phyloP scores from a whole-genome alignment of 2,329 filamentous ascomycete species.

The Penicillium crustosum region DNA sequence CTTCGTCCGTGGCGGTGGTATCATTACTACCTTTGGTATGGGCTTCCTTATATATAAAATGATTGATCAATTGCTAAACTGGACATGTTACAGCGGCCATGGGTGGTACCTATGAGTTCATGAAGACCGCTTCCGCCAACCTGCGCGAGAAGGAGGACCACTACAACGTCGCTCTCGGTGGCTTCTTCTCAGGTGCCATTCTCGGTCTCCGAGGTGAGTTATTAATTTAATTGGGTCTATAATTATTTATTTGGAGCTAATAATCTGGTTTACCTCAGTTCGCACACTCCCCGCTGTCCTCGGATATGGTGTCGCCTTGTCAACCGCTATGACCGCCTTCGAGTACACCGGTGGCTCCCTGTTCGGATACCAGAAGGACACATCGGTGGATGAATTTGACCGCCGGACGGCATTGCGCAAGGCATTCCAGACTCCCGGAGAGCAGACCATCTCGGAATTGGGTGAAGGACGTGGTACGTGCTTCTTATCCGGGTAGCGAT shows the following conservation, averaged over 20 bases:
- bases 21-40: slow-evolving; percentile 68
- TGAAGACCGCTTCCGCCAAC: slow-evolving; percentile 74
- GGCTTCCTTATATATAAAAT: slow-evolving; percentile 9
- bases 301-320: slow-evolving; percentile 63
- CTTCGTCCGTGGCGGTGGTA: slow-evolving; percentile 74
- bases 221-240: background rate
- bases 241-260: slow-evolving; percentile 12
- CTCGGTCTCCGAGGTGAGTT: slow-evolving; percentile 69
- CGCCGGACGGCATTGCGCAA: slow-evolving; percentile 72
- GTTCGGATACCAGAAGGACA: slow-evolving; percentile 55
- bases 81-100: slow-evolving; percentile 58
- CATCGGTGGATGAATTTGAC: slow-evolving; percentile 69
- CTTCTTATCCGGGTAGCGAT: background rate
- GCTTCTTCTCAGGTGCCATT: slow-evolving; percentile 72
- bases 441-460: slow-evolving; percentile 77
- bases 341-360: slow-evolving; percentile 66
- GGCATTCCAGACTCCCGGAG: slow-evolving; percentile 70
- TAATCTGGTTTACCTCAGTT: slow-evolving; percentile 40
- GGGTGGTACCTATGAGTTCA: slow-evolving; percentile 76
- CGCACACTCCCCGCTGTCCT: slow-evolving; percentile 69
- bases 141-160: slow-evolving; percentile 79
- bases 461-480: slow-evolving; percentile 82
- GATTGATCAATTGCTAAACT: slow-evolving; percentile 13
- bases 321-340: slow-evolving; percentile 61
- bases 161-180: slow-evolving; percentile 71